These are phyloP conservation scores for Lactifluus echinatus DNA, from an alignment of 768 basidiomycete genomes.

Conservation along the genomic window DNA sequence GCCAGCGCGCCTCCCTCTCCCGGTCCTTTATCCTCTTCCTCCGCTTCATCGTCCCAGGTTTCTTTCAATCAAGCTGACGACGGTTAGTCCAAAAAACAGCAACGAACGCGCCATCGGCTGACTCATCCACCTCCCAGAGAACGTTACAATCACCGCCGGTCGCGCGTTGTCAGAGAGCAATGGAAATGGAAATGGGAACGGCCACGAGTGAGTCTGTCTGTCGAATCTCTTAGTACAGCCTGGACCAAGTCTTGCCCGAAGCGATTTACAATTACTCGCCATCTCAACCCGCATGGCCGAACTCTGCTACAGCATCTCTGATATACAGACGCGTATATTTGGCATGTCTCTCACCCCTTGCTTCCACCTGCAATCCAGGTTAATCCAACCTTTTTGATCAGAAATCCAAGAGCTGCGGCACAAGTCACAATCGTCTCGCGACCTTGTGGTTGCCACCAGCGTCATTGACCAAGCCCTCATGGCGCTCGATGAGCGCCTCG, in stretches of 20 bases:
- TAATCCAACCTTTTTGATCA: constrained; percentile 25
- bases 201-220: constrained; percentile 50
- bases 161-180: constrained; percentile 37
- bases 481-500: constrained; percentile 69
- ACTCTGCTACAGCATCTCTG: constrained; percentile 76
- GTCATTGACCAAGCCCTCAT: constrained; percentile 78
- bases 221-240: background rate
- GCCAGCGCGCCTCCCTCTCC: constrained; percentile 24
- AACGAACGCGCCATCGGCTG: constrained; percentile 10
- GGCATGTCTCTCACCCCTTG: constrained; percentile 37
- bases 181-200: constrained; percentile 47
- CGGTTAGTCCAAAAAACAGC: constrained; percentile 33
- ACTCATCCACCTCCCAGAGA: constrained; percentile 38
- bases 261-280: constrained; percentile 68
- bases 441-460: constrained; percentile 49
- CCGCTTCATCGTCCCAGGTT: constrained; percentile 45
- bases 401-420: constrained; percentile 93
- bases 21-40: constrained; percentile 23
- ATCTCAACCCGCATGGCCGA: constrained; percentile 83
- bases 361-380: background rate
- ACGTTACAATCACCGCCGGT: constrained; percentile 59
- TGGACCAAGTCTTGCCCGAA: constrained; percentile 24
- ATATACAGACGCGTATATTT: constrained; percentile 87
- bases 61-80: constrained; percentile 55
- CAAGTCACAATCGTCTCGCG: constrained; percentile 60